Evolutionary conservation across 371 early-diverging fungal species (phyloP), one percentile per base, ranked within the genome.

Genomic region (Phascolomyces articulosus): DNA sequence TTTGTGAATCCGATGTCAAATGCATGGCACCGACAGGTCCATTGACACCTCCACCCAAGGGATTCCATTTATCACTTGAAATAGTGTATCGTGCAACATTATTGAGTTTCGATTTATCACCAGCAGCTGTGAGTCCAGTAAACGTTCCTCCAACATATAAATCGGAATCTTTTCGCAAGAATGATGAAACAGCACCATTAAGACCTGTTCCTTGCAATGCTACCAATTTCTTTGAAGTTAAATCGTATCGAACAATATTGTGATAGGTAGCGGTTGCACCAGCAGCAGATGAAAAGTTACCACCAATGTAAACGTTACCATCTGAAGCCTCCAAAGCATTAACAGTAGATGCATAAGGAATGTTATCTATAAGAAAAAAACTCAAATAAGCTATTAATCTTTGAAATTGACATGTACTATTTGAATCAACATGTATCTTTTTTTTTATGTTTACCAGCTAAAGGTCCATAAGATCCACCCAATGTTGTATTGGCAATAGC

Each of bases 291-390:
- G 63, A 60, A 41, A 82, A 82, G 15, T 47, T 64, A 8, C 82
- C 82, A 24, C 67, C 82, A 41, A 82, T 69, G 47, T 72, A 79
- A 4, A 82, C 24, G 24, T 67, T 48, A 44, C 55, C 61, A 56
- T 75, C 63, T 9, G 64, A 61, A 40, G 77, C 27, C 27, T 60
- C 69, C 49, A 87, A 64, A 0, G 77, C 60, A 28, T 76, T 73
- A 0, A 87, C 80, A 15, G 63, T 38, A 1, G 87, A 73, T 6
- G 66, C 64, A 18, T 65, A 66, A 0, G 87, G 84, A 16, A 87
- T 24, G 44, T 77, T 78, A 2, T 80, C 80, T 75, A 53, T 21
- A 34, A 20, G 18, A 55, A 26, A 40, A n/a, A n/a, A n/a, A n/a
- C n/a, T n/a, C n/a, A n/a, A n/a, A n/a, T n/a, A n/a, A n/a, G n/a